phyloP scores from a whole-genome alignment of 2,329 filamentous ascomycete species.

The Tricladium varicosporioides region DNA sequence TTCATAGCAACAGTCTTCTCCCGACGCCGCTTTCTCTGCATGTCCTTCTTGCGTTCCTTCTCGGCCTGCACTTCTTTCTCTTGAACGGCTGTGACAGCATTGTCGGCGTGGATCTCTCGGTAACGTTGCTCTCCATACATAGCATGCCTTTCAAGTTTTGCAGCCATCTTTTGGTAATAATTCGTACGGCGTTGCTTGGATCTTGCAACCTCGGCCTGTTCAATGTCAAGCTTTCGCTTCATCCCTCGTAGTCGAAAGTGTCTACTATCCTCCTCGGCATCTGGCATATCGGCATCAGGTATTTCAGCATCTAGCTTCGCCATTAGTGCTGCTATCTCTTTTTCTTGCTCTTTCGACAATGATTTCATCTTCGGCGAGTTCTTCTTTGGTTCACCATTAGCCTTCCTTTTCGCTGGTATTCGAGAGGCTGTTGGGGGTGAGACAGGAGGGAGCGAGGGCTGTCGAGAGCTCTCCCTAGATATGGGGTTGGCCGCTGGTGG shows the following conservation, averaged over 20 bases:
- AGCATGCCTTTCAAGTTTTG: slow-evolving; percentile 66
- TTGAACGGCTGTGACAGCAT: slow-evolving; percentile 82
- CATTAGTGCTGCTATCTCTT: slow-evolving; percentile 67
- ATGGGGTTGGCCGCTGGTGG: slow-evolving; percentile 25
- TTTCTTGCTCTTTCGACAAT: slow-evolving; percentile 59
- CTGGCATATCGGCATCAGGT: slow-evolving; percentile 54
- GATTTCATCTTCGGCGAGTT: slow-evolving; percentile 45
- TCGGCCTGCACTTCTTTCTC: slow-evolving; percentile 88
- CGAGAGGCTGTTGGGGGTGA: slow-evolving; percentile 44
- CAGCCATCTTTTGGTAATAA: slow-evolving; percentile 56
- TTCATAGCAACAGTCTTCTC: slow-evolving; percentile 96
- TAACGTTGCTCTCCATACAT: slow-evolving; percentile 73
- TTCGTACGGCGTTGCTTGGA: slow-evolving; percentile 62
- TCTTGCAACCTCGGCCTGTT: slow-evolving; percentile 59
- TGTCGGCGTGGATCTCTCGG: slow-evolving; percentile 72
- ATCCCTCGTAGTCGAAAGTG: slow-evolving; percentile 54
- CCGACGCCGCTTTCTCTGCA: slow-evolving; percentile 93
- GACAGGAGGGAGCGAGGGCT: slow-evolving; percentile 46
- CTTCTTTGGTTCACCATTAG: slow-evolving; percentile 55
- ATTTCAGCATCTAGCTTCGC: slow-evolving; percentile 56
- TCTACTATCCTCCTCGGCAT: slow-evolving; percentile 48
- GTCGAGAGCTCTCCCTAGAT: slow-evolving; percentile 37
- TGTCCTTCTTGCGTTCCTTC: slow-evolving; percentile 99
- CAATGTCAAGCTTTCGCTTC: slow-evolving; percentile 69
- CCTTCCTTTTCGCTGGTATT: slow-evolving; percentile 38